A percentile compares a stretch with the other conserved stretches of the same genome.
These are phyloP conservation scores for Raffaelea ambrosiae DNA, from an alignment of 2,329 filamentous ascomycete genomes.

Conservation along the genomic window DNA sequence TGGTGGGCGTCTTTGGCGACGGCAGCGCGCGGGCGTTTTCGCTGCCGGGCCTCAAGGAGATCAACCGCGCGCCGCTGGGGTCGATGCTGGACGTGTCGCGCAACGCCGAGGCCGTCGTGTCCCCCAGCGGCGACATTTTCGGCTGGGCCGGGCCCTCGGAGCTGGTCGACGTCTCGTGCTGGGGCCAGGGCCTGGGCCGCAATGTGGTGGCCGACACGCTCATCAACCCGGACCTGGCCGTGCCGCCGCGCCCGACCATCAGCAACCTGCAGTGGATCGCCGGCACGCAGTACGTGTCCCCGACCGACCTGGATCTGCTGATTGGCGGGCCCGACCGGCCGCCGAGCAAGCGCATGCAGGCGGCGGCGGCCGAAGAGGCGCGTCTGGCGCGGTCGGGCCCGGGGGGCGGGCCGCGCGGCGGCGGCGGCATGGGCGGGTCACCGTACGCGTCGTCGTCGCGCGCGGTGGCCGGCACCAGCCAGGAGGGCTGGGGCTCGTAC, in stretches of 20 bases:
- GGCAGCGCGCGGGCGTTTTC: constrained; percentile 71
- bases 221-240: constrained; percentile 64
- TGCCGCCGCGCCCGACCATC: constrained; percentile 82
- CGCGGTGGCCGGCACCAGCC: constrained; percentile 17
- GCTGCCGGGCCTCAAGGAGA: constrained; percentile 80
- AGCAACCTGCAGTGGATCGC: constrained; percentile 95
- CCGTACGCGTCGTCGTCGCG: constrained; percentile 9
- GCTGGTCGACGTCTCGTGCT: constrained; percentile 72
- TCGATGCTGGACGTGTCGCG: constrained; percentile 68
- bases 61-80: constrained; percentile 58
- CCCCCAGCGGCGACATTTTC: constrained; percentile 71
- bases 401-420: constrained; percentile 24
- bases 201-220: constrained; percentile 62
- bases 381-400: constrained; percentile 39
- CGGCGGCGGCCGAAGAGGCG: constrained; percentile 68
- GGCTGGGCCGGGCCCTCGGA: constrained; percentile 87
- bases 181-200: constrained; percentile 59
- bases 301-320: constrained; percentile 78
- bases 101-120: constrained; percentile 62
- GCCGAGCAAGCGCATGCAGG: constrained; percentile 79
- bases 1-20: constrained; percentile 81
- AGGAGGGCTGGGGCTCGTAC: constrained; percentile 69
- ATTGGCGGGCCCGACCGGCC: constrained; percentile 86
- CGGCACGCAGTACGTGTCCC: constrained; percentile 84
- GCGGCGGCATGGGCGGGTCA: constrained; percentile 14